These are phyloP conservation scores for Cordyceps farinosa DNA, from an alignment of 2,329 filamentous ascomycete genomes.

Conservation along the genomic window DNA sequence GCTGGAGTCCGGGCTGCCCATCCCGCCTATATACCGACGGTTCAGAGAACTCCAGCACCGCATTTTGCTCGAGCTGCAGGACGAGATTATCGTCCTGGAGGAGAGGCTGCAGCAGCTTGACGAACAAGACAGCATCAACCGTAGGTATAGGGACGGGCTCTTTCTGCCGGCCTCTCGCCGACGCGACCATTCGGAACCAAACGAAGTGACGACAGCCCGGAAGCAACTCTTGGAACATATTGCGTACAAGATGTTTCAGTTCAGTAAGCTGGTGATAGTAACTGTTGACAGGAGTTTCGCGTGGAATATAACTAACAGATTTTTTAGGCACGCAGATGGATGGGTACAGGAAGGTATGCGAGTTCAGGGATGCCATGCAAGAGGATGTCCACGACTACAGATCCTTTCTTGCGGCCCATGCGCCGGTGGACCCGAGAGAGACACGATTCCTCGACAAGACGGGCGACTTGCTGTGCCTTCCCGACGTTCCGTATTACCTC, in stretches of 20 bases:
- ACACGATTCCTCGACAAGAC: slow-evolving; percentile 54
- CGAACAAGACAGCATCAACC: slow-evolving; percentile 47
- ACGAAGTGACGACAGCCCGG: slow-evolving; percentile 57
- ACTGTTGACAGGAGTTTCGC: not conserved
- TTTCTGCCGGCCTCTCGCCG: slow-evolving; percentile 58
- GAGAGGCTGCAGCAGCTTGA: slow-evolving; percentile 72
- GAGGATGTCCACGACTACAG: slow-evolving; percentile 41
- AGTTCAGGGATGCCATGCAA: not conserved
- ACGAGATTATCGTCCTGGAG: slow-evolving; percentile 78
- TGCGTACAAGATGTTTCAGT: slow-evolving; percentile 63
- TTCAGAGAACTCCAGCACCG: slow-evolving; percentile 83
- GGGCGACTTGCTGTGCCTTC: slow-evolving; percentile 51
- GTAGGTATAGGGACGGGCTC: slow-evolving; percentile 39
- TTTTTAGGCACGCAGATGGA: slow-evolving; percentile 38
- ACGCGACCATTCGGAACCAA: slow-evolving; percentile 50
- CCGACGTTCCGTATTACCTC: not conserved
- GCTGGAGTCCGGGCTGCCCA: slow-evolving; percentile 22
- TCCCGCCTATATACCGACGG: slow-evolving; percentile 70
- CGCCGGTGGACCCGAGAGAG: slow-evolving; percentile 57
- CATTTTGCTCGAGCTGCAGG: slow-evolving; percentile 76
- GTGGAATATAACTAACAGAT: slow-evolving; percentile 29
- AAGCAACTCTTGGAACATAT: slow-evolving; percentile 60
- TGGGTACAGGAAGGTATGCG: not conserved
- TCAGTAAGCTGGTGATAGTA: slow-evolving; percentile 48
- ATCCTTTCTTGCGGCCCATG: slow-evolving; percentile 51